Base-by-base conservation (phyloP, 441 rosid species). In the Melastoma candidum region DNA sequence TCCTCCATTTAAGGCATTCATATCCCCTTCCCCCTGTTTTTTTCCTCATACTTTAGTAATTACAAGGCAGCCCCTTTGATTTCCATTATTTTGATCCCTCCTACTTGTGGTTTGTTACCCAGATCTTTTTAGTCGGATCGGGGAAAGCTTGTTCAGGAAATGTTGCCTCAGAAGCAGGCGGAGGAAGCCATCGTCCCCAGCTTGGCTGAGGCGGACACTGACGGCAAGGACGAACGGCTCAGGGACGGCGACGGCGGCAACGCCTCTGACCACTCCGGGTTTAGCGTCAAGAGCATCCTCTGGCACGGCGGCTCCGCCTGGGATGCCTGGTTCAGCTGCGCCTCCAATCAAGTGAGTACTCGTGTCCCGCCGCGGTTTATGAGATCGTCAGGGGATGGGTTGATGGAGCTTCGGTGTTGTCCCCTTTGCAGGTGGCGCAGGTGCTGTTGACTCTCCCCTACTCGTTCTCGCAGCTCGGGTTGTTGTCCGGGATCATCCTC, bases 91-190 rank as follows among this genome's bases (percentile, higher is more conserved):
- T 17, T 17, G 22, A 17, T 17, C 22, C 22, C 22, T 17, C 22
- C 22, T 17, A 17, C 22, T 17, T 17, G 22, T 17, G 22, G 22
- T 17, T 17, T 17, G 22, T 17, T 17, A 17, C 22, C 22, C 22
- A 17, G 22, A 17, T 17, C 22, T 17, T 17, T 17, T 17, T 17
- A 17, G 22, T 17, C 22, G 22, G 22, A 17, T 17, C 22, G 22
- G 22, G 22, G 41, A 3, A 36, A 3, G 41, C 41, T 6, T 36
- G 22, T 17, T 17, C 22, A 17, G 8, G 41, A 36, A 82, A 92
- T 87, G 96, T 70, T 76, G 94, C 72, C 77, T 53, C 80, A 74
- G 71, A 84, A 83, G 82, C 96, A 85, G 77, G 94, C 89, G 53
- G 98, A 83, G 62, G 95, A 87, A 63, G 95, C 98, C 9, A 84